A percentile compares a stretch with the other conserved stretches of the same genome.
These are phyloP conservation scores for Babesia ovata DNA, from an alignment of 169 alveolate genomes.

Conservation along the genomic window DNA sequence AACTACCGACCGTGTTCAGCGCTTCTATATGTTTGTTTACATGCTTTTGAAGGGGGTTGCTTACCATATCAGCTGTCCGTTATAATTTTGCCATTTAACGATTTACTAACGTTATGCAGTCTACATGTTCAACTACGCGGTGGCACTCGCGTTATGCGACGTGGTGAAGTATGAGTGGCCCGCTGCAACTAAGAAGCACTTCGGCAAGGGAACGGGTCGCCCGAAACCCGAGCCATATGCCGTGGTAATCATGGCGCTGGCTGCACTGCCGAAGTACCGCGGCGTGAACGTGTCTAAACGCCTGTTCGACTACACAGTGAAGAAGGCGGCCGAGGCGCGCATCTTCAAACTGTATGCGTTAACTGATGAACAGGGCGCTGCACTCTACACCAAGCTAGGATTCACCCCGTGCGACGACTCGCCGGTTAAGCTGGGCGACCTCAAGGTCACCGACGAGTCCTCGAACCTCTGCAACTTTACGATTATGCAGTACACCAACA, in stretches of 20 bases:
- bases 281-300: slow-evolving; percentile 47
- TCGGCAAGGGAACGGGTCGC: slow-evolving; percentile 7
- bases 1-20: not conserved
- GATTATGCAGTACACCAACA: slow-evolving; percentile 25
- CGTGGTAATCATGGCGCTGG: slow-evolving; percentile 42
- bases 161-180: slow-evolving; percentile 45
- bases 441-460: not conserved
- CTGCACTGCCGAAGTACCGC: slow-evolving; percentile 41
- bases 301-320: slow-evolving; percentile 50
- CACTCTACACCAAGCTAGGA: slow-evolving; percentile 28
- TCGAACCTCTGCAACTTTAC: not conserved
- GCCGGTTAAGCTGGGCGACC: not conserved
- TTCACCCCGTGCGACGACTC: slow-evolving; percentile 3
- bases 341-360: slow-evolving; percentile 40
- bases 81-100: not conserved
- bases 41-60: not conserved
- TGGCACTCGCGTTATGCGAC: slow-evolving; percentile 49
- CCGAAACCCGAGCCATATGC: slow-evolving; percentile 52
- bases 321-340: slow-evolving; percentile 46
- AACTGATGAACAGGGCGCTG: slow-evolving; percentile 16
- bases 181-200: slow-evolving; percentile 6
- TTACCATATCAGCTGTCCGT: not conserved
- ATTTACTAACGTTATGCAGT: slow-evolving; percentile 12
- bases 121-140: slow-evolving; percentile 39
- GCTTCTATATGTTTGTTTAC: not conserved